Evolutionary conservation across 1,284 basidiomycete species (phyloP).

Genomic region (Sporisorium iseilematis-ciliati): DNA sequence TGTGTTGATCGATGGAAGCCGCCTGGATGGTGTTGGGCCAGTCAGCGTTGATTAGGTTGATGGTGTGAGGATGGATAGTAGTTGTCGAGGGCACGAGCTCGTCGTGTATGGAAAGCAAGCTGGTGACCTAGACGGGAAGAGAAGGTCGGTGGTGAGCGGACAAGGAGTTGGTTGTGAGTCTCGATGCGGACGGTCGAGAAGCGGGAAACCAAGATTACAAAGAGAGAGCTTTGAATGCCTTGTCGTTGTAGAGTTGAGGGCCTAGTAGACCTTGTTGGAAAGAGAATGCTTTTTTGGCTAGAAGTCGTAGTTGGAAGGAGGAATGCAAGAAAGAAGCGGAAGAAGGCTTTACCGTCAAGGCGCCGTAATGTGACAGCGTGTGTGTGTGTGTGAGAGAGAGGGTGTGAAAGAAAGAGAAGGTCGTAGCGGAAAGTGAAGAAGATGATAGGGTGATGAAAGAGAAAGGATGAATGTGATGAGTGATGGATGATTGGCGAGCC

Average conservation of each 20-base stretch:
- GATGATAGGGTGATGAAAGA: background rate
- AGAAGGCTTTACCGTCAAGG: conserved; percentile 27
- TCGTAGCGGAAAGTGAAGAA: background rate
- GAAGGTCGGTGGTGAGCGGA: background rate
- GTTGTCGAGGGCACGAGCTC: background rate
- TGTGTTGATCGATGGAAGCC: background rate
- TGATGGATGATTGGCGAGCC: background rate
- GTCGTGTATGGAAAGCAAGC: conserved; percentile 8
- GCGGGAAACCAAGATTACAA: conserved; percentile 2
- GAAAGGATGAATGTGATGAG: background rate
- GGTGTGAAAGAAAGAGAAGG: background rate
- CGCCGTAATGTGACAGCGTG: background rate
- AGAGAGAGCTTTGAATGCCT: conserved; percentile 11
- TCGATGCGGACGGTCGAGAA: conserved; percentile 33
- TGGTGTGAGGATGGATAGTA: background rate
- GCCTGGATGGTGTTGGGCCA: background rate
- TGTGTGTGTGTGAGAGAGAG: too few relatives aligned
- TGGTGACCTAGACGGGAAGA: conserved; percentile 1
- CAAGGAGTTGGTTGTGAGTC: conserved; percentile 4
- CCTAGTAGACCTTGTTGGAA: background rate
- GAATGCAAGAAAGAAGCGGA: background rate
- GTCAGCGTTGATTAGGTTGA: background rate
- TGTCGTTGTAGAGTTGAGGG: background rate
- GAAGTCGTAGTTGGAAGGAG: background rate
- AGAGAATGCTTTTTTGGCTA: background rate